phyloP scores from a whole-genome alignment of 768 basidiomycete genomes.

The Leccinum variicolor region DNA sequence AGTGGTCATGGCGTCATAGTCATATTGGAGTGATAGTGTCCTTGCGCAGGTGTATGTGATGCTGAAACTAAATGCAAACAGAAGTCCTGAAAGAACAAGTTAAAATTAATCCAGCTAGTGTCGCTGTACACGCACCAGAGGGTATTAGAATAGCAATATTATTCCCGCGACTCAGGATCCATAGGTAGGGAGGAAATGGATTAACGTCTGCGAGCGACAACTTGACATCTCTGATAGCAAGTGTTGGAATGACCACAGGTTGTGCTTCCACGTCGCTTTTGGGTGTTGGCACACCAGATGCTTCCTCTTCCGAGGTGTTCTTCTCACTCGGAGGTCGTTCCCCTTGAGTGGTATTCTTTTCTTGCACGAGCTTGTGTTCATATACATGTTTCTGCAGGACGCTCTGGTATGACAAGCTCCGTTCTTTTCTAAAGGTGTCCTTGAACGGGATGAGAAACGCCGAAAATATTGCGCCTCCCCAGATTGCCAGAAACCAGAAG shows the following conservation, averaged over 20 bases:
- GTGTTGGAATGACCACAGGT: constrained; percentile 5
- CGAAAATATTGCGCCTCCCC: constrained; percentile 51
- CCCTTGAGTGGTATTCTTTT: constrained; percentile 11
- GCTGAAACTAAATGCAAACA: constrained; percentile 69
- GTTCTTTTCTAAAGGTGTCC: constrained; percentile 82
- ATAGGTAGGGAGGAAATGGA: constrained; percentile 59
- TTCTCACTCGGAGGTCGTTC: constrained; percentile 10
- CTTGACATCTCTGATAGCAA: constrained; percentile 37
- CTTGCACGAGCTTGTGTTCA: constrained; percentile 13
- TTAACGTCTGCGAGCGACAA: constrained; percentile 70
- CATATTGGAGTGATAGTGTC: constrained; percentile 62
- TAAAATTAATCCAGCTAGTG: neutral
- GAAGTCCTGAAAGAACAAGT: constrained; percentile 44
- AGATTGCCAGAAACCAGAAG: constrained; percentile 79
- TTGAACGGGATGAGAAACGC: constrained; percentile 69
- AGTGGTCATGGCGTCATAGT: constrained; percentile 66
- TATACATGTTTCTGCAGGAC: constrained; percentile 47
- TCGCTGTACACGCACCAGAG: constrained; percentile 24
- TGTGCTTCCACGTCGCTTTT: constrained; percentile 26
- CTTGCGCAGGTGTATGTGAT: constrained; percentile 74
- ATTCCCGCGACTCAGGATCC: constrained; percentile 59
- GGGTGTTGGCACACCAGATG: neutral
- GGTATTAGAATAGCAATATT: constrained; percentile 58
- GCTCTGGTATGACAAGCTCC: constrained; percentile 76
- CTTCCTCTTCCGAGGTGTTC: neutral